Evolutionary conservation across 805 yeast species (phyloP).

Genomic region (Saccharomycopsis sp.): DNA sequence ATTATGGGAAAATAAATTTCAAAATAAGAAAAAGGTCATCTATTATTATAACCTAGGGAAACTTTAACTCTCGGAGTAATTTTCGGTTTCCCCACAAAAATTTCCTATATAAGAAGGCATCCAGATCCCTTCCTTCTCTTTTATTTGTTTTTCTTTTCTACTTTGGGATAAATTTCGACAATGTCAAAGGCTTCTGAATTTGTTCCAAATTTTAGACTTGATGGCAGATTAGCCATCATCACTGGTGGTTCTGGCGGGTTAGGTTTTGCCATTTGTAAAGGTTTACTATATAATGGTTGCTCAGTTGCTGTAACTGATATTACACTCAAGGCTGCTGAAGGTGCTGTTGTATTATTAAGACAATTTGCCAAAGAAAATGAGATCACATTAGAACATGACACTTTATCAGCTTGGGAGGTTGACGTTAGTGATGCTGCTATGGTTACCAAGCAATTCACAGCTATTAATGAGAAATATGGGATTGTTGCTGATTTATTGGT

Average conservation of each 20-base stretch:
- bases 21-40: no score
- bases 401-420: constrained; percentile 59
- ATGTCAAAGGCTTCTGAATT: constrained; percentile 28
- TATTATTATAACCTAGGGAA: no score
- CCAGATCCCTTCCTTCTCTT: no score
- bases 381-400: constrained; percentile 27
- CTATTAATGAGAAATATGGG: constrained; percentile 51
- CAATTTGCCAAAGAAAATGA: constrained; percentile 34
- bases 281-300: constrained; percentile 70
- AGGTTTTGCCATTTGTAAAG: constrained; percentile 56
- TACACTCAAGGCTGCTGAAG: constrained; percentile 52
- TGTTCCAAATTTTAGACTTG: constrained; percentile 60
- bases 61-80: no score
- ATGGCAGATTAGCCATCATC: constrained; percentile 62
- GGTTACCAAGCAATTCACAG: constrained; percentile 49
- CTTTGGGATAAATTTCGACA: not conserved
- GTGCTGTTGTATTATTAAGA: constrained; percentile 42
- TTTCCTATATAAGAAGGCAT: no score
- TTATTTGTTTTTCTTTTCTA: not conserved
- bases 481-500: constrained; percentile 57
- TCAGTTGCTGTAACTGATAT: constrained; percentile 67
- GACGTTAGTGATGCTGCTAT: constrained; percentile 59
- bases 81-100: no score
- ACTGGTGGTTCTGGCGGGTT: constrained; percentile 84
- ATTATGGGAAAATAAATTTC: no score